Evolutionary conservation across 306 rosid species (phyloP).

Genomic region (Vigna unguiculata): DNA sequence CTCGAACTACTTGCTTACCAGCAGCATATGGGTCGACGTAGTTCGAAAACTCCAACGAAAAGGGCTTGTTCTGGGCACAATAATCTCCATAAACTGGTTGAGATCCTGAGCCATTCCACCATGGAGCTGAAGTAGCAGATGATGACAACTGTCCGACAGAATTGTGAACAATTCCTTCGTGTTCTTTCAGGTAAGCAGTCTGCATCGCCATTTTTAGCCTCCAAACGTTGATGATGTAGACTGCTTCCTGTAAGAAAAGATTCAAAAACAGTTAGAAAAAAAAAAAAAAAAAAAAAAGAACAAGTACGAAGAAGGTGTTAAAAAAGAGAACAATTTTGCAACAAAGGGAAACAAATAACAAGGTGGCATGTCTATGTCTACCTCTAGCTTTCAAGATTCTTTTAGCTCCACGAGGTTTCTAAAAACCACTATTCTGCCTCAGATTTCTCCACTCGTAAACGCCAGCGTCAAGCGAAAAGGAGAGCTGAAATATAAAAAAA

Average conservation of each 20-base stretch:
- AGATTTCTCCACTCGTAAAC: constrained; percentile 3
- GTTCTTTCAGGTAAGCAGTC: constrained; percentile 64
- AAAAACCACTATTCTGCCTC: constrained; percentile 1
- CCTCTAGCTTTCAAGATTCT: constrained; percentile 6
- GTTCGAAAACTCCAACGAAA: constrained; percentile 51
- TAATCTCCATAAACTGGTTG: constrained; percentile 59
- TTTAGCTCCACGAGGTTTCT: neutral
- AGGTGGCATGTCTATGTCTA: neutral
- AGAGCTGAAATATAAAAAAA: constrained; percentile 28
- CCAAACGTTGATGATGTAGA: constrained; percentile 5
- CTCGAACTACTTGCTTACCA: constrained; percentile 47
- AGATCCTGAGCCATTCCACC: constrained; percentile 68
- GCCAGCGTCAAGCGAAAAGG: neutral
- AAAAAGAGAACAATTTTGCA: neutral
- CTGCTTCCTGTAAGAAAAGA: constrained; percentile 46
- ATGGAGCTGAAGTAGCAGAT: constrained; percentile 55
- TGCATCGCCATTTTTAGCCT: constrained; percentile 61
- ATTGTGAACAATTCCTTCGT: constrained; percentile 59
- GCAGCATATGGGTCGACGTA: constrained; percentile 52
- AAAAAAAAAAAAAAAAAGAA: neutral
- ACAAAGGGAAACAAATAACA: neutral
- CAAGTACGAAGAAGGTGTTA: neutral
- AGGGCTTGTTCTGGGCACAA: constrained; percentile 56
- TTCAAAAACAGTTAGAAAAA: neutral
- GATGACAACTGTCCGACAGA: constrained; percentile 64